These are phyloP conservation scores for Gardenia jasminoides DNA, from an alignment of 257 asterid genomes.

Conservation along the genomic window DNA sequence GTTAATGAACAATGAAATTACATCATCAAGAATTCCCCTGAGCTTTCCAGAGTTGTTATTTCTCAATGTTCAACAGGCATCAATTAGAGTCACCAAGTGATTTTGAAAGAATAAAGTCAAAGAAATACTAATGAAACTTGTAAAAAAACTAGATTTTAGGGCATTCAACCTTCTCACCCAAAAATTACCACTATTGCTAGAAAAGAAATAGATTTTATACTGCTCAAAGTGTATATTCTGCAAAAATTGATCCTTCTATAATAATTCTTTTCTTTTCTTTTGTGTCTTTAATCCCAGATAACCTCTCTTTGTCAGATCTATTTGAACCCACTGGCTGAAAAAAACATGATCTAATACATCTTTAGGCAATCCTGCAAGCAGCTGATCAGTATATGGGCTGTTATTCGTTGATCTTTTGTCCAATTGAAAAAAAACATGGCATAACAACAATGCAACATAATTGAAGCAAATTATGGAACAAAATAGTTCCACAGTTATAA, in stretches of 20 bases:
- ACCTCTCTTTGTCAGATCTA: background rate
- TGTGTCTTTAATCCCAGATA: no score
- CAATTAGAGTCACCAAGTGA: background rate
- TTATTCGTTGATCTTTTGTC: no score
- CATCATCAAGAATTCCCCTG: background rate
- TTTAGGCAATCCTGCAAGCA: no score
- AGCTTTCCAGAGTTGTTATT: background rate
- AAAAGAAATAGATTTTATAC: background rate
- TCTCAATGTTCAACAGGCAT: background rate
- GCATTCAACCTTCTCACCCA: background rate
- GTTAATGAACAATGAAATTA: background rate
- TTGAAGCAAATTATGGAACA: background rate
- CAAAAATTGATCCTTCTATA: background rate
- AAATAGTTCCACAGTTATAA: constrained; percentile 13
- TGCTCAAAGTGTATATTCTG: background rate
- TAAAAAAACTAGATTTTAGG: background rate
- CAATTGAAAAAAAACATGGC: background rate
- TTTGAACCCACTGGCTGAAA: no score
- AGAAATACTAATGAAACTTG: background rate
- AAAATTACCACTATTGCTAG: background rate
- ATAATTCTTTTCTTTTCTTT: background rate
- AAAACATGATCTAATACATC: no score
- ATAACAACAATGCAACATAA: no score
- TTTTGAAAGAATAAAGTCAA: background rate
- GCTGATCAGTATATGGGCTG: background rate